A percentile compares a stretch with the other conserved stretches of the same genome.
These are phyloP conservation scores for Globisporangium perplexum DNA, from an alignment of 352 stramenopile genomes.

Conservation along the genomic window DNA sequence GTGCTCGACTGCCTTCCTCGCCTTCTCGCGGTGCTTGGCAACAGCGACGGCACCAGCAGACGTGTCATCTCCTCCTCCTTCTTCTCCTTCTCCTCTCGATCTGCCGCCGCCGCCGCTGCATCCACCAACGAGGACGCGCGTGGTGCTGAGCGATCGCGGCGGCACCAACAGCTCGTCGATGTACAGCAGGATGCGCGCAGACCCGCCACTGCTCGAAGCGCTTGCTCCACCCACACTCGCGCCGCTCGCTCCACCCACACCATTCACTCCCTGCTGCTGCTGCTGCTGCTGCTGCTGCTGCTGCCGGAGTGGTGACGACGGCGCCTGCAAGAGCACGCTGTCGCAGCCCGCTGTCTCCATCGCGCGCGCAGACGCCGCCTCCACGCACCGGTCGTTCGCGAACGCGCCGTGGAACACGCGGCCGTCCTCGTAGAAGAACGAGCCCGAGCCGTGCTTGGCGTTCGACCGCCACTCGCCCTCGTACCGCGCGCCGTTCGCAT, in stretches of 20 bases:
- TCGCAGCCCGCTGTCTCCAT: conserved; percentile 6
- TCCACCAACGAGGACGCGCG: not conserved
- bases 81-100: not conserved
- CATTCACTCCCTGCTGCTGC: not conserved
- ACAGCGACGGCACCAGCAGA: not conserved
- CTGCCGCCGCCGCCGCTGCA: no score
- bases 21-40: conserved; percentile 24
- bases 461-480: conserved; percentile 81
- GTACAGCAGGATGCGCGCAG: conserved; percentile 35
- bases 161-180: conserved; percentile 40
- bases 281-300: not conserved
- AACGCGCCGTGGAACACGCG: conserved; percentile 48
- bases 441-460: conserved; percentile 61
- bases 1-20: conserved; percentile 41
- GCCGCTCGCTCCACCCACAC: not conserved
- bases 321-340: not conserved
- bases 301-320: no score
- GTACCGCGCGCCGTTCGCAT: conserved; percentile 82
- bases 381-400: conserved; percentile 33
- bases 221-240: not conserved
- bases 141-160: conserved; percentile 1
- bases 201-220: not conserved
- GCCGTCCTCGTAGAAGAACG: conserved; percentile 74
- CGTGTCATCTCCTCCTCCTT: no score
- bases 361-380: conserved; percentile 3